Base-by-base conservation (phyloP, 1,284 basidiomycete species). In the Peniophora sp. region DNA sequence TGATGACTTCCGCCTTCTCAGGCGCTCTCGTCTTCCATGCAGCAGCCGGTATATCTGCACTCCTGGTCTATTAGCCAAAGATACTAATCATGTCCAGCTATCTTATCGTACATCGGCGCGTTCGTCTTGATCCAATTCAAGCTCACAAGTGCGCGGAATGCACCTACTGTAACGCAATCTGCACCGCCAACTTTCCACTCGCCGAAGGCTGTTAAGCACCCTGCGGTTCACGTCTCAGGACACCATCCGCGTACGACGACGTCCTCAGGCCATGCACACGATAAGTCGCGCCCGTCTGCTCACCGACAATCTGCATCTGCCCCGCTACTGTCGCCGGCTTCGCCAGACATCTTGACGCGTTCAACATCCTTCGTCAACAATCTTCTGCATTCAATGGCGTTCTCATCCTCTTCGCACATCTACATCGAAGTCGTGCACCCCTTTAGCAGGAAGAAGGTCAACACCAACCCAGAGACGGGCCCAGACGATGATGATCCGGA, bases 1-100 rank as follows among this genome's bases (percentile, higher is more conserved):
- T 66, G 14, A 60, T 63, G 24, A 60, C 63, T 39, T 65, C 66
- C 19, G 57, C 59, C 17, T 59, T 71, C 14, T 58, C 66, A 3
- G 65, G 69, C 41, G 63, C 69, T 9, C 60, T 71, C 23, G 61
- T 71, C 23, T 64, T 71, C 41, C 69, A 72, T 50, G 61, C 61
- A 32, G 68, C 64, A 45, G 62, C 64, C 10, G 63, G 68, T 69
- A 51, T 10, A 27, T 45, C 45, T 43, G 20, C 27, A 22, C 5
- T 17, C 12, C 6, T 6, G 11, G 19, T 11, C 9, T 44, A 36
- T 25, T 48, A 3, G 24, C n/a, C 2, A n/a, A 22, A 22, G n/a
- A 27, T 10, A n/a, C 34, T 36, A 24, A 34, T 46, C 11, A 10
- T 41, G 20, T 35, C 22, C 52, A 64, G 66, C 68, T 3, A 65